Base-by-base conservation (phyloP, 1,284 basidiomycete species). In the Boletus calvinii region DNA sequence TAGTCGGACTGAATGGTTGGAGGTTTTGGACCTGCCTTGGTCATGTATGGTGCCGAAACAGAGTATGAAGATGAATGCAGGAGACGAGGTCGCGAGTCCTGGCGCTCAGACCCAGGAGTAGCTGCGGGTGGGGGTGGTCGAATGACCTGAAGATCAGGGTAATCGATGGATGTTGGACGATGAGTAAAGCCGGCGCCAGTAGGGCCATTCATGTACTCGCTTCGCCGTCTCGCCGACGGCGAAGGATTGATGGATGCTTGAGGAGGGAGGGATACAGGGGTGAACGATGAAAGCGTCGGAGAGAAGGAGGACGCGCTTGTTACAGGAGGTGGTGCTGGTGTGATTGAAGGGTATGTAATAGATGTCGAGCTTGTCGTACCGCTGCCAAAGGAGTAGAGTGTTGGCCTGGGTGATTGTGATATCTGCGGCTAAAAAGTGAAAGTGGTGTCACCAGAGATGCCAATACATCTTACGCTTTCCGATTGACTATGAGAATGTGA, bases 141-240 rank as follows among this genome's bases (percentile, higher is more conserved):
- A 32, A 89, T 77, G 7, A 89, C 75, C 10, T 83, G 78, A 43
- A 83, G 80, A 60, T 85, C 84, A 2, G 92, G 93, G 59, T 95
- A 95, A 67, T 92, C 91, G 55, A 95, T 89, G 0, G 80, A 26
- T 5, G 62, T 69, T 3, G 77, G 68, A 3, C 79, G 78, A 46
- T 72, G 61, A n/a, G 66, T 55, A 56, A 74, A 64, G 38, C 78
- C 75, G 8, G 84, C 80, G 44, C 88, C 75, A 1, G 85, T 77
- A 63, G 90, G 82, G 60, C 89, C 87, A 63, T 94, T 90, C 48
- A 89, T 74, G 63, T 85, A 92, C 59, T 92, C 90, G 62, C 83
- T 88, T 46, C 90, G 80, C 58, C 89, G 78, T 15, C 91, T 81
- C 0, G 90, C 79, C 4, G 90, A 72, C 1, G 67, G 67, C 13